Evolutionary conservation across 345 rosid genomes (phyloP), one percentile per base, ranked within the genome.

Genomic region (Pistacia vera): DNA sequence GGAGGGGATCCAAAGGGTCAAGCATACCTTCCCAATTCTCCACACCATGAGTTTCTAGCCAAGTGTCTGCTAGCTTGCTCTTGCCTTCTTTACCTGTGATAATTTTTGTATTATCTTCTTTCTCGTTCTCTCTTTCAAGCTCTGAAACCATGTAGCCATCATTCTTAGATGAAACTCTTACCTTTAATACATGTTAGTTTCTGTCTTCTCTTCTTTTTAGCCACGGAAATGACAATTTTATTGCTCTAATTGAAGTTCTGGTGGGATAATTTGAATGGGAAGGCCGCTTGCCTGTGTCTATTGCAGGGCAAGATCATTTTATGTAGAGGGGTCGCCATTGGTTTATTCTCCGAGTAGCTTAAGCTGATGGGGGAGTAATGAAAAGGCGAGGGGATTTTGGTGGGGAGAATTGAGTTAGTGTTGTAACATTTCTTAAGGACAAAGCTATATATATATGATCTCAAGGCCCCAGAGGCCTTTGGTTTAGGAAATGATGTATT

Each of bases 21-120:
- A 77, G 75, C 75, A 69, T 60, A 35, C 65, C 72, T 56, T n/a
- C 65, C 78, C 78, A 75, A 66, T 66, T 56, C 57, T 66, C 33
- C 57, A 8, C 33, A 18, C 66, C 78, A 8, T 56, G 78, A 54
- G 66, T 75, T 41, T 75, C 62, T 25, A 4, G 25, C 65, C 65
- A 75, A 22, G 55, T 56, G 65, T 66, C 71, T 56, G 71, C 78
- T 56, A 74, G 41, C 35, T 55, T 74, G 44, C 48, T 64, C 41
- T 38, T 35, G 48, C 18, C 25, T 65, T 38, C 56, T 65, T 56
- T 49, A 16, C 28, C 30, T 38, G 28, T 66, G 17, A 22, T 22
- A 66, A 36, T 66, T 56, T 75, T 65, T 66, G 56, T 52, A 41
- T 20, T 5, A 13, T 63, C 70, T 25, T 64, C 70, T 22, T 55